Base-by-base conservation (phyloP, 495 filamentous ascomycete species). In the Podospora australis region DNA sequence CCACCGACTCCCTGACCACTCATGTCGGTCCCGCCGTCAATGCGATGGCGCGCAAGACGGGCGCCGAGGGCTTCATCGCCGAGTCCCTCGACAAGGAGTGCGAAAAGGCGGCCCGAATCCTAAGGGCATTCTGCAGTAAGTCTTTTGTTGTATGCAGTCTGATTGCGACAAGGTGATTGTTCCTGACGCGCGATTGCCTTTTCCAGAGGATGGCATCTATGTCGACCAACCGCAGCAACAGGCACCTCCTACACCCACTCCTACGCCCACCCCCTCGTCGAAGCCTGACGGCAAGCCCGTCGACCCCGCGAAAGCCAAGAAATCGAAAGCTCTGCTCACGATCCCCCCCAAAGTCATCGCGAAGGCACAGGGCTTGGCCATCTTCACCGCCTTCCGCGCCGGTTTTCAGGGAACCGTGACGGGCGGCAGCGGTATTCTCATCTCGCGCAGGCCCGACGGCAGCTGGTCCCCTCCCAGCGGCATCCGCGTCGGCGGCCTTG, bases 301-400 rank as follows among this genome's bases (percentile, higher is more conserved):
- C 16, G 38, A 22, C 6, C 16, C 40, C 4, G 26, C 40, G 46
- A 61, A 60, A 21, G 21, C 45, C 35, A 65, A 60, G 48, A 59
- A 62, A 35, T 46, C 54, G 21, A 40, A 47, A 23, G 52, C 54
- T 14, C 56, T 89, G 22, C 79, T 87, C 57, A 87, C 85, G 58
- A 89, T 91, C 35, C 87, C 87, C 0, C 60, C 78, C 26, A 67
- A 84, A 56, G 84, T 90, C n/a, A 82, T 91, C 28, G 68, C 78
- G 48, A 76, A 78, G 40, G 84, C 85, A 13, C 84, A 87, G 58
- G 87, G 85, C 16, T 68, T 91, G 1, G 85, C 83, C 30, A 88
- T 91, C 60, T 91, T 91, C 69, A 90, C 86, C 0, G 86, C 84
- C 14, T 87, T 89, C 77, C 82, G 87, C 39, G 83, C 84, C 0